A percentile compares a stretch with the other conserved stretches of the same genome.
These are phyloP conservation scores for Triticum monococcum DNA, from an alignment of 176 grass and related monocot genomes.

Conservation along the genomic window DNA sequence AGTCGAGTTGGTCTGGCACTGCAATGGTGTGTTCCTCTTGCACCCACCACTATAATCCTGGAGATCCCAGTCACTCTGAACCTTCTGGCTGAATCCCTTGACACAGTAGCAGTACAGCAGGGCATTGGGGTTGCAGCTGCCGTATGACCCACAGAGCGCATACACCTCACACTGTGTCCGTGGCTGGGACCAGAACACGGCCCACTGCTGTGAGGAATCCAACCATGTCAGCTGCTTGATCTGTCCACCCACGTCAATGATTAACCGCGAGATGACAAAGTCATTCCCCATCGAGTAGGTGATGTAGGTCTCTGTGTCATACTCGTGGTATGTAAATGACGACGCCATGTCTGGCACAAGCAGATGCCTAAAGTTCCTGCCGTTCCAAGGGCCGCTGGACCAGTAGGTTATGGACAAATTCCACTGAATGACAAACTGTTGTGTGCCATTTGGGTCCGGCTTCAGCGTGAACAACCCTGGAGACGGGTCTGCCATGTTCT, in stretches of 20 bases:
- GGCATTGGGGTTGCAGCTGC: constrained; percentile 38
- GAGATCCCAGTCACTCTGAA: constrained; percentile 44
- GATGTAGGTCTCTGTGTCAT: too few relatives aligned
- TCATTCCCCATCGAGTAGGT: neutral
- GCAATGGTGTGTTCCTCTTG: constrained; percentile 44
- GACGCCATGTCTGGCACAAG: too few relatives aligned
- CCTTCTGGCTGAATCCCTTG: constrained; percentile 48
- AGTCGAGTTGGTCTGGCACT: constrained; percentile 40
- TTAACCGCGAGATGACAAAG: constrained; percentile 27
- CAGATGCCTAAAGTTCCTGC: too few relatives aligned
- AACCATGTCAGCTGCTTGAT: too few relatives aligned
- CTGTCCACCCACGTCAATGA: constrained; percentile 36
- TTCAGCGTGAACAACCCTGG: constrained; percentile 58
- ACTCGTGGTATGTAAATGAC: too few relatives aligned
- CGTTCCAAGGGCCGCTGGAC: constrained; percentile 25
- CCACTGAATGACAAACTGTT: constrained; percentile 25
- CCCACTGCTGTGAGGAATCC: constrained; percentile 16
- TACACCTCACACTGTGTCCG: constrained; percentile 52
- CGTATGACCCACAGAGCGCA: constrained; percentile 49
- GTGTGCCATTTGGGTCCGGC: constrained; percentile 53
- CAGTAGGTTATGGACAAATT: constrained; percentile 48
- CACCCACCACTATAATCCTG: constrained; percentile 55
- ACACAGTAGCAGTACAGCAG: constrained; percentile 51
- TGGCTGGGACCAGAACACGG: constrained; percentile 55
- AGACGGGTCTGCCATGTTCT: neutral